phyloP scores from a whole-genome alignment of 805 yeast genomes.

The Starmerella etchellsii region DNA sequence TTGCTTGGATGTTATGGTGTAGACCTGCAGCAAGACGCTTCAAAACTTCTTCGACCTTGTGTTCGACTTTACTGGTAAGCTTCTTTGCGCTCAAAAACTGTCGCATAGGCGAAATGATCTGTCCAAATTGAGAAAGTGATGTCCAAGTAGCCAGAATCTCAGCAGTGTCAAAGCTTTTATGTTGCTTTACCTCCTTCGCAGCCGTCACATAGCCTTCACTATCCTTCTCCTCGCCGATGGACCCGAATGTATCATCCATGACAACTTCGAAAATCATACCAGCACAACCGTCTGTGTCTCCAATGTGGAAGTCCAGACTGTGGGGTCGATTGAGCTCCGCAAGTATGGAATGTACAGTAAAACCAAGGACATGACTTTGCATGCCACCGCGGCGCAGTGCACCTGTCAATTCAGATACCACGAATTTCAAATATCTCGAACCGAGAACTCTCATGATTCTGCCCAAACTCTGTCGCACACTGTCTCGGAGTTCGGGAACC shows the following conservation, averaged over 20 bases:
- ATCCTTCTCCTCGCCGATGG: slow-evolving; percentile 86
- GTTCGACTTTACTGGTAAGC: slow-evolving; percentile 53
- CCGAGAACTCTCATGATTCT: slow-evolving; percentile 56
- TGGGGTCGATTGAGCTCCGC: slow-evolving; percentile 34
- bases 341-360: slow-evolving; percentile 64
- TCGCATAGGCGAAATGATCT: slow-evolving; percentile 57
- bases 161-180: slow-evolving; percentile 77
- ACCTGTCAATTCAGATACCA: slow-evolving; percentile 61
- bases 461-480: slow-evolving; percentile 63
- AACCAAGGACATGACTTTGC: slow-evolving; percentile 85
- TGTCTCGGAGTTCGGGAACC: slow-evolving; percentile 78
- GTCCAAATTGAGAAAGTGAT: slow-evolving; percentile 41
- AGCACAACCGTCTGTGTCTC: slow-evolving; percentile 59
- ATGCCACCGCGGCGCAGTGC: slow-evolving; percentile 73
- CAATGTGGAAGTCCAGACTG: slow-evolving; percentile 30
- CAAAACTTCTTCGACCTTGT: slow-evolving; percentile 64
- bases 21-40: slow-evolving; percentile 71
- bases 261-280: slow-evolving; percentile 50
- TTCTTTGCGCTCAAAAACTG: slow-evolving; percentile 46
- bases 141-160: slow-evolving; percentile 62
- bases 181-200: slow-evolving; percentile 81
- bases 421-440: slow-evolving; percentile 55
- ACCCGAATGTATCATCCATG: slow-evolving; percentile 89
- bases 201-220: slow-evolving; percentile 78
- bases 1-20: slow-evolving; percentile 49